A percentile compares a stretch with the other conserved stretches of the same genome.
Evolutionary conservation across 345 rosid genomes (phyloP).

Genomic region (Linum trigynum): DNA sequence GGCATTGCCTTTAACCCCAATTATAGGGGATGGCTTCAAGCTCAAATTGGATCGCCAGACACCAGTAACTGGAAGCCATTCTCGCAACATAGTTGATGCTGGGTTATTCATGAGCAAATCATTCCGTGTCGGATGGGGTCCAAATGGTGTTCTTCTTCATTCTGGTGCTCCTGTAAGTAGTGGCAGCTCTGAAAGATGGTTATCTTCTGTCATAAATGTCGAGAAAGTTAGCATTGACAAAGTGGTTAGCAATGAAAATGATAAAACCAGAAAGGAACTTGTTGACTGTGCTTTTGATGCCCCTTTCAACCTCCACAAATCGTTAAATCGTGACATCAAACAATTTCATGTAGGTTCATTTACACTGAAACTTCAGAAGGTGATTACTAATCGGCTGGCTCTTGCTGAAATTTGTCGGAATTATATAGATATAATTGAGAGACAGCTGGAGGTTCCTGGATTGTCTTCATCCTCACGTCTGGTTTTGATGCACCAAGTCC

Average conservation of each 20-base stretch:
- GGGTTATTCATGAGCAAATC: constrained; percentile 94
- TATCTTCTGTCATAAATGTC: constrained; percentile 66
- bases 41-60: constrained; percentile 59
- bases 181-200: constrained; percentile 33
- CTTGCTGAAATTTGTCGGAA: constrained; percentile 74
- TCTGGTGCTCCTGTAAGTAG: constrained; percentile 53
- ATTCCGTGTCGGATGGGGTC: constrained; percentile 99
- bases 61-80: constrained; percentile 58
- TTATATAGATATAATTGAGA: constrained; percentile 70
- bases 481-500: constrained; percentile 82
- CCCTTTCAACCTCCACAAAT: constrained; percentile 69
- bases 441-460: constrained; percentile 68
- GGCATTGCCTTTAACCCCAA: constrained; percentile 40
- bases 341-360: constrained; percentile 60
- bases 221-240: constrained; percentile 85
- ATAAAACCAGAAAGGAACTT: constrained; percentile 62
- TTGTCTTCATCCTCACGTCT: constrained; percentile 54
- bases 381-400: constrained; percentile 44
- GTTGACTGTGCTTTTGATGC: constrained; percentile 58
- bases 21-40: constrained; percentile 57
- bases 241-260: constrained; percentile 61
- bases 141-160: constrained; percentile 86
- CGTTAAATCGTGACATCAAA: constrained; percentile 42
- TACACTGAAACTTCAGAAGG: constrained; percentile 61
- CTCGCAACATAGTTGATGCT: constrained; percentile 77